Evolutionary conservation across 2,329 filamentous ascomycete species (phyloP).

Genomic region (Colletotrichum brevisporum): DNA sequence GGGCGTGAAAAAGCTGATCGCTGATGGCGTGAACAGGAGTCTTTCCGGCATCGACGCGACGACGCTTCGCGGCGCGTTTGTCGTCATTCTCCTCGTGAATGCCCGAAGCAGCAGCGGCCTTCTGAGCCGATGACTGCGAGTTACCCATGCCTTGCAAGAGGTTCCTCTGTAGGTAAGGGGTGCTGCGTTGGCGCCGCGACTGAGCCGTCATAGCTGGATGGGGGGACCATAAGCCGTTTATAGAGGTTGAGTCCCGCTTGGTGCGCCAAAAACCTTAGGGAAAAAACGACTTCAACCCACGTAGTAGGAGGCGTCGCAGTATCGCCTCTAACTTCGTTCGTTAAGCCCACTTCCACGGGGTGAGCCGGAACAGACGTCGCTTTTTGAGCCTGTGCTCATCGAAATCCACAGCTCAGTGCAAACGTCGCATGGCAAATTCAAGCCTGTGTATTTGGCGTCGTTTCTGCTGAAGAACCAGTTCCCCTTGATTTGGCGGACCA

Average conservation of each 20-base stretch:
- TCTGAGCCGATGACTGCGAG: conserved; percentile 56
- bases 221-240: conserved; percentile 44
- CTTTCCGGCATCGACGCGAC: conserved; percentile 59
- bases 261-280: conserved; percentile 22
- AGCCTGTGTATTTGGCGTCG: background rate
- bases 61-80: conserved; percentile 63
- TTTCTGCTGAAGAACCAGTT: background rate
- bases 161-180: conserved; percentile 69
- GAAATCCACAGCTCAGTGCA: background rate
- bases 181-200: conserved; percentile 61
- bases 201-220: conserved; percentile 64
- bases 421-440: background rate
- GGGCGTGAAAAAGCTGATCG: conserved; percentile 52
- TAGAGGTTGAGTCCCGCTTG: conserved; percentile 27
- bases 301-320: conserved; percentile 7
- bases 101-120: conserved; percentile 51
- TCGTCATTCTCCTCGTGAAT: conserved; percentile 52
- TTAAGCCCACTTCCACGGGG: conserved; percentile 36
- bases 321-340: conserved; percentile 29
- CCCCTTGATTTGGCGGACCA: too few relatives aligned
- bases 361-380: conserved; percentile 15
- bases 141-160: conserved; percentile 62
- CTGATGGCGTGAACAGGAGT: conserved; percentile 47
- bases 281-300: conserved; percentile 20
- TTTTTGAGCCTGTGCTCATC: conserved; percentile 25